A percentile compares a stretch with the other conserved stretches of the same genome.
These are phyloP conservation scores for Penicillium lagena DNA, from an alignment of 495 filamentous ascomycete species.

Conservation along the genomic window DNA sequence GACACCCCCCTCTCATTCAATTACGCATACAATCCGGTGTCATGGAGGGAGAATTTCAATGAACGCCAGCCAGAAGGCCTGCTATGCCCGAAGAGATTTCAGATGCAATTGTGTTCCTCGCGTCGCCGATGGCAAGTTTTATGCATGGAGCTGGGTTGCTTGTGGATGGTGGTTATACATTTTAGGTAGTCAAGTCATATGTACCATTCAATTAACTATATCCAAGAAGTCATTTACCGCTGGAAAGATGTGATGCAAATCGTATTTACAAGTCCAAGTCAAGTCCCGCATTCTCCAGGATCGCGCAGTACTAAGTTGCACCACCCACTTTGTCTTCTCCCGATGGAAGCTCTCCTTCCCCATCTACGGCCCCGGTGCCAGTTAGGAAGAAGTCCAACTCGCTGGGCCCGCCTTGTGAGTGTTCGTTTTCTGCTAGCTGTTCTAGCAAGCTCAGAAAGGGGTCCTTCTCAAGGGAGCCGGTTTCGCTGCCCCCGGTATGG, in stretches of 20 bases:
- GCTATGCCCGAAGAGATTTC: constrained; percentile 60
- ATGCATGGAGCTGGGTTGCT: constrained; percentile 17
- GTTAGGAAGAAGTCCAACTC: constrained; percentile 68
- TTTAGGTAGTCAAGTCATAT: too few relatives aligned
- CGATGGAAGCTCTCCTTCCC: constrained; percentile 3
- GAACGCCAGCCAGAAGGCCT: constrained; percentile 52
- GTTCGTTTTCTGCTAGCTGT: constrained; percentile 73
- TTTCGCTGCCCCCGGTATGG: constrained; percentile 22
- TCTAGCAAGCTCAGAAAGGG: constrained; percentile 74
- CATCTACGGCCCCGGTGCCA: constrained; percentile 20
- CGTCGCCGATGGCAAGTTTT: constrained; percentile 35
- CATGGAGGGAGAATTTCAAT: constrained; percentile 6
- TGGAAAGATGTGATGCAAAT: too few relatives aligned
- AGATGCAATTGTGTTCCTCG: constrained; percentile 60
- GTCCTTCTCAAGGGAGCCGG: constrained; percentile 54
- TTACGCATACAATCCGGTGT: background rate
- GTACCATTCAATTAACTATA: too few relatives aligned
- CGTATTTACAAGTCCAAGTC: background rate
- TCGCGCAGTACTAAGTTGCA: background rate
- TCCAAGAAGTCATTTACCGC: too few relatives aligned
- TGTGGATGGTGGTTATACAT: constrained; percentile 4
- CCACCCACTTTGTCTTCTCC: constrained; percentile 1
- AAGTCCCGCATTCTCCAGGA: background rate
- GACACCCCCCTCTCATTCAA: constrained; percentile 11
- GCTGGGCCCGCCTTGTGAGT: constrained; percentile 51